Evolutionary conservation across 768 basidiomycete genomes (phyloP), one percentile per base, ranked within the genome.

Genomic region (Scleroderma bovista): DNA sequence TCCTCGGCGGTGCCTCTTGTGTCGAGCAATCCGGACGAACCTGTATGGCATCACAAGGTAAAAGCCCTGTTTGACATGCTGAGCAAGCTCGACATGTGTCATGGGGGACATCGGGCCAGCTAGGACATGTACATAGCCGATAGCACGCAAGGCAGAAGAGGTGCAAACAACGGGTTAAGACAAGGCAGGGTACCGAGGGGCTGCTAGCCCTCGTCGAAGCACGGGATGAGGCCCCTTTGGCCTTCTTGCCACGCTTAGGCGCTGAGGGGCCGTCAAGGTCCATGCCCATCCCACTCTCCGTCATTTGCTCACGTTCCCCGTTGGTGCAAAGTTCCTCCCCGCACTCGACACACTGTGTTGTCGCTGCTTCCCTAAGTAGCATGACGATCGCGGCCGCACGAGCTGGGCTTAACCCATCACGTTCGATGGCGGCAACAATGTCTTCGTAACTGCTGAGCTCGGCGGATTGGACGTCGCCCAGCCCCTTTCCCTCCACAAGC

Each of bases 101-200:
- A 19, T 77, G 66, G 17, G 75, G 56, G 37, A 84, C 76, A 52
- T 84, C 80, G 1, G 93, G 89, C 86, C 88, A 97, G 22, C 79
- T 81, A 20, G 90, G 78, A 54, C 77, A 89, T 37, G 93, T 79
- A n/a, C 78, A 79, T 54, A 75, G 70, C 36, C 85, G 81, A 76
- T 93, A 98, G 69, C 96, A 99, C 23, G 72, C 72, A 10, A 84
- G 59, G 69, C 96, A 99, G 67, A 89, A 97, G 26, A 98, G 75
- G 66, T 99, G 96, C 60, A 93, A 89, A 65, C 96, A 99, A 53
- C 87, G 81, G 12, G 96, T 96, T 62, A 99, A 69, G 46, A 97
- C 71, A 0, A 86, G 81, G 22, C 78, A 80, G 3, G 78, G 76
- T 2, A 67, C 68, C 43, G 75, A 72, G 3, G 89, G 89, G 59